Percentiles rank a stretch among this genome's conserved stretches.
Evolutionary conservation across 257 asterid genomes (phyloP).

Genomic region (Thymus quinquecostatus): DNA sequence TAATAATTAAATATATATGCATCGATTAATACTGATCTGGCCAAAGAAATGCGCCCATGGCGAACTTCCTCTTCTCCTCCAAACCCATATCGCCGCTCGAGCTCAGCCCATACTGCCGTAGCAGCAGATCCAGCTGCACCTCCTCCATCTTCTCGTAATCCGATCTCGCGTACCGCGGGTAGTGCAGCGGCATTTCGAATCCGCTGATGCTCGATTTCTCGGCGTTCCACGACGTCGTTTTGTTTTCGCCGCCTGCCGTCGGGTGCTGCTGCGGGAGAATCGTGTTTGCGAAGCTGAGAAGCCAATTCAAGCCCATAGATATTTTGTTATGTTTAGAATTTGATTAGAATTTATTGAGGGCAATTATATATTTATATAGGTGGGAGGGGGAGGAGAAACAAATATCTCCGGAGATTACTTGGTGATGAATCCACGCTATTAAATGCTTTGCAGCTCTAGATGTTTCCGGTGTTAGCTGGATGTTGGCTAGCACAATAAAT

Average conservation of each 20-base stretch:
- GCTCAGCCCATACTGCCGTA: constrained; percentile 45
- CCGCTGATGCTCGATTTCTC: constrained; percentile 7
- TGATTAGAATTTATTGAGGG: neutral
- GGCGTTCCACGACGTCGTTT: too few relatives aligned
- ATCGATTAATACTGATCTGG: constrained; percentile 38
- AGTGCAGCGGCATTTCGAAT: constrained; percentile 48
- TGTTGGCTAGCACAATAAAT: too few relatives aligned
- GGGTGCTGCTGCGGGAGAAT: neutral
- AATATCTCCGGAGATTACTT: constrained; percentile 9
- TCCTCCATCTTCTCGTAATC: constrained; percentile 59
- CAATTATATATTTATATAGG: neutral
- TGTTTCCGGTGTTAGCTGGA: neutral
- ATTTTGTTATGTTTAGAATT: neutral
- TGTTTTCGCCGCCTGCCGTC: neutral
- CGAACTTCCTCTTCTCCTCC: constrained; percentile 55
- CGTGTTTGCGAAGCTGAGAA: constrained; percentile 10
- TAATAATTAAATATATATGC: too few relatives aligned
- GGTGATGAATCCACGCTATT: neutral
- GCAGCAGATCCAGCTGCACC: constrained; percentile 46
- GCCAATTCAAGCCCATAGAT: neutral
- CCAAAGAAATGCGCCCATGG: constrained; percentile 64
- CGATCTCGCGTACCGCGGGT: constrained; percentile 45
- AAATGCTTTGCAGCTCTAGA: neutral
- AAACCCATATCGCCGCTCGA: constrained; percentile 35
- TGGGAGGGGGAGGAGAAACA: neutral